These are phyloP conservation scores for Thelonectria rubi DNA, from an alignment of 2,329 filamentous ascomycete genomes.

Conservation along the genomic window DNA sequence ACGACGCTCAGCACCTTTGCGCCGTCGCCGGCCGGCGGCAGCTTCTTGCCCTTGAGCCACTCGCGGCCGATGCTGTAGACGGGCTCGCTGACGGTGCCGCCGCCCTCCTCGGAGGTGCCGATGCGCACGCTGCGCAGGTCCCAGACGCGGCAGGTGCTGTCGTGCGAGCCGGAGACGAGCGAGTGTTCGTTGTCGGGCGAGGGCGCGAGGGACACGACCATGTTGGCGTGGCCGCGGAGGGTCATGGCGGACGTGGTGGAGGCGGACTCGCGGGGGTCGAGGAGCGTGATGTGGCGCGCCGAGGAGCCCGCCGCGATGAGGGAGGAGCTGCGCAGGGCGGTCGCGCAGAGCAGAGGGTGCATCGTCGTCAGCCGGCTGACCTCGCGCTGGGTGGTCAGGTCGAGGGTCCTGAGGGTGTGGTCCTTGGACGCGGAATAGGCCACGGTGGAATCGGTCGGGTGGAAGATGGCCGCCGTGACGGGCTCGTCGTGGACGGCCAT, in stretches of 20 bases:
- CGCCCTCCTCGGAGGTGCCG: slow-evolving; percentile 66
- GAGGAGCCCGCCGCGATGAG: slow-evolving; percentile 79
- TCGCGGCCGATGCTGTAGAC: slow-evolving; percentile 81
- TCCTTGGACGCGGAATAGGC: slow-evolving; percentile 93
- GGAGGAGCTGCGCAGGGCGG: slow-evolving; percentile 73
- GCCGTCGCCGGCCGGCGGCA: slow-evolving; percentile 77
- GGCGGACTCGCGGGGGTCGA: slow-evolving; percentile 85
- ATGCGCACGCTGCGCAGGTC: slow-evolving; percentile 79
- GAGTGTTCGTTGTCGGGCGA: slow-evolving; percentile 76
- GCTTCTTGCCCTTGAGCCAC: slow-evolving; percentile 71
- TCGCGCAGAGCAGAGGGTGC: slow-evolving; percentile 82
- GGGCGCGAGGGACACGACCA: slow-evolving; percentile 61
- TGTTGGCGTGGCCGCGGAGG: slow-evolving; percentile 88
- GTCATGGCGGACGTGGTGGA: slow-evolving; percentile 85
- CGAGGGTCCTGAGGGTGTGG: slow-evolving; percentile 89
- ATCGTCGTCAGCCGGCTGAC: slow-evolving; percentile 86
- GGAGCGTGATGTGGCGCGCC: slow-evolving; percentile 87
- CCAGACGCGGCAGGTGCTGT: slow-evolving; percentile 94
- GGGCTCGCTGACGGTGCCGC: slow-evolving; percentile 74
- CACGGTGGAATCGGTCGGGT: slow-evolving; percentile 83
- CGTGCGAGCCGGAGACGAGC: slow-evolving; percentile 89
- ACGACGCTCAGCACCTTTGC: slow-evolving; percentile 88
- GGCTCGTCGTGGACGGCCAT: slow-evolving; percentile 76
- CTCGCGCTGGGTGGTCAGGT: slow-evolving; percentile 80
- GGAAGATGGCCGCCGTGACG: slow-evolving; percentile 84